Evolutionary conservation across 2,329 filamentous ascomycete genomes (phyloP), one percentile per base, ranked within the genome.

Genomic region (Dothideomycetidae sp.): DNA sequence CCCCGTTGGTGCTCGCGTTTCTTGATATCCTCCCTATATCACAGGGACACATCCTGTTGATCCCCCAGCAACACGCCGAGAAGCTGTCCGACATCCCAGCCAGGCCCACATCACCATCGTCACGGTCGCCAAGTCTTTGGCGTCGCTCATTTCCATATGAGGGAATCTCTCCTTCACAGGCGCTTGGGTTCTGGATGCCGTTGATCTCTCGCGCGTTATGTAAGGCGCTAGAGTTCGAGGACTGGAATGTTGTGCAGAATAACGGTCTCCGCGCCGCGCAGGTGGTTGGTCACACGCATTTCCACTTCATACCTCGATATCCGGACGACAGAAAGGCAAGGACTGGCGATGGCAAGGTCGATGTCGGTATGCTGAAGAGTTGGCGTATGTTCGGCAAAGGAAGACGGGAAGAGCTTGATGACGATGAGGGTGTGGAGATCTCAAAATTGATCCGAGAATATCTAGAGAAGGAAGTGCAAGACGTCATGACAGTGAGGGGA

Each of bases 241-340:
- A 94, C 60, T 96, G 88, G 80, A 98, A 98, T 58, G 75, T 96
- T 18, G 83, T 96, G 39, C 88, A 96, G 63, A 96, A 96, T 56
- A 96, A 94, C 50, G 73, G 88, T 11, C 77, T 77, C 3, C 74
- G 84, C 19, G 88, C 88, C 2, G 85, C 85, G 2, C 88, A 96
- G 61, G 84, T 93, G 11, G 85, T 96, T 2, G 80, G 81, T 14
- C 88, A 96, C 57, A 78, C 92, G 33, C 88, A 98, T 58, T 96
- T 92, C 56, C 90, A 98, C 50, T 71, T 96, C 36, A 92, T 98
- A 21, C 88, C 88, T 0, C 65, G 88, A 26, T 85, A 55, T 46
- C 52, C 55, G 37, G 55, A 86, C 26, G 58, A 52, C 14, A 64
- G 66, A 10, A 54, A 55, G 0, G 74, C 80, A 38, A 56, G 64